Evolutionary conservation across 371 early-diverging fungal genomes (phyloP).

Genomic region (Parasitella parasitica): DNA sequence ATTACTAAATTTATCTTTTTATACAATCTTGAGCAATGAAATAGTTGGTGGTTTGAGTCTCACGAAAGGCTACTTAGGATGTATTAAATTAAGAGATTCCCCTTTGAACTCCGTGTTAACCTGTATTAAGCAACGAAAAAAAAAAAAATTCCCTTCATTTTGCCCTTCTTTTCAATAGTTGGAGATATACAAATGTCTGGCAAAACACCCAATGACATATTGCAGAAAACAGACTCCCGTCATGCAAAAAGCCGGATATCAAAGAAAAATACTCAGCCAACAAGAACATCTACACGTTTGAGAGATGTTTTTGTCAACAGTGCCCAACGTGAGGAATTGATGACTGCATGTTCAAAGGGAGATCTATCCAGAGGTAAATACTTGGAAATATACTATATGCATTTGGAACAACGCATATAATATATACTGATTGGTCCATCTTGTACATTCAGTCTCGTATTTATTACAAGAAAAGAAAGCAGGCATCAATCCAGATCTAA

Average conservation of each 20-base stretch:
- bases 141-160: neutral
- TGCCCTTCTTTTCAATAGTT: neutral
- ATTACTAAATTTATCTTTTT: too few species aligned
- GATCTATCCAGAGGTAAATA: conserved; percentile 45
- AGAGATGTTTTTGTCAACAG: conserved; percentile 36
- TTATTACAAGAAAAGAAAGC: conserved; percentile 28
- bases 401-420: too few species aligned
- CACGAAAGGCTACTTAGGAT: too few species aligned
- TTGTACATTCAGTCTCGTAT: conserved; percentile 37
- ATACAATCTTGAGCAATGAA: too few species aligned
- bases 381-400: too few species aligned
- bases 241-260: neutral
- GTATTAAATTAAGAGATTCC: too few species aligned
- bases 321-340: conserved; percentile 39
- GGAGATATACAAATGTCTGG: conserved; percentile 8
- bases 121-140: neutral
- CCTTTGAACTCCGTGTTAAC: neutral
- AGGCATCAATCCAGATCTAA: conserved; percentile 38
- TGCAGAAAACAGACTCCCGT: neutral
- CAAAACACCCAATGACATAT: conserved; percentile 24
- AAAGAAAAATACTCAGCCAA: conserved; percentile 4
- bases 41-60: too few species aligned
- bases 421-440: too few species aligned
- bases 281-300: conserved; percentile 17
- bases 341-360: conserved; percentile 41